Percentiles rank a stretch among this genome's conserved stretches.
These are phyloP conservation scores for Aspergillus nanangensis DNA, from an alignment of 495 filamentous ascomycete genomes.

Conservation along the genomic window DNA sequence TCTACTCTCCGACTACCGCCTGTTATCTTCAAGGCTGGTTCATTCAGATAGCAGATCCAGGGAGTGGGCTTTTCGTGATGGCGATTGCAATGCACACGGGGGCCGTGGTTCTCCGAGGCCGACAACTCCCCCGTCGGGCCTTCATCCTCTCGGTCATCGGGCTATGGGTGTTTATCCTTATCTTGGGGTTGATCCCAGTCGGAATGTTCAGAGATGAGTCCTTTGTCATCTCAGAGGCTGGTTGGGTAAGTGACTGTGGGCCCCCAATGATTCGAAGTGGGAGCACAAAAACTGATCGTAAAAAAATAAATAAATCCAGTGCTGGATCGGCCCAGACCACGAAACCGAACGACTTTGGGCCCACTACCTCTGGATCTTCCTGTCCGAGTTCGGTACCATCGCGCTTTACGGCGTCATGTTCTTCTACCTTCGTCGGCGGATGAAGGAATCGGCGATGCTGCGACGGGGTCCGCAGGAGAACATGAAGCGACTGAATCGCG, in stretches of 20 bases:
- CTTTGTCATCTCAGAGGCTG: conserved; percentile 49
- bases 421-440: conserved; percentile 48
- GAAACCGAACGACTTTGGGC: conserved; percentile 59
- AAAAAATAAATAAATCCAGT: conserved; percentile 42
- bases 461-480: conserved; percentile 31
- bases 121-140: conserved; percentile 45
- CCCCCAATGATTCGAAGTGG: not conserved
- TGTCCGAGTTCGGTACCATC: conserved; percentile 58
- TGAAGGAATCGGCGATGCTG: conserved; percentile 32
- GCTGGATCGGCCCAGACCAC: conserved; percentile 62
- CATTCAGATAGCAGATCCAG: conserved; percentile 62
- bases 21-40: conserved; percentile 72
- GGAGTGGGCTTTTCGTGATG: conserved; percentile 64
- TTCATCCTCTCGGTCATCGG: conserved; percentile 45
- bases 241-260: conserved; percentile 32
- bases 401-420: conserved; percentile 62
- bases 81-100: conserved; percentile 66
- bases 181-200: conserved; percentile 51
- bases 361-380: conserved; percentile 77
- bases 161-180: conserved; percentile 56
- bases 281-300: not conserved
- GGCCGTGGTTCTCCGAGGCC: conserved; percentile 52
- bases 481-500: conserved; percentile 35
- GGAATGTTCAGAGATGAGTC: conserved; percentile 46
- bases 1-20: conserved; percentile 50